These are phyloP conservation scores for Diphasiastrum complanatum DNA, from an alignment of 83 land plant genomes.

Conservation along the genomic window DNA sequence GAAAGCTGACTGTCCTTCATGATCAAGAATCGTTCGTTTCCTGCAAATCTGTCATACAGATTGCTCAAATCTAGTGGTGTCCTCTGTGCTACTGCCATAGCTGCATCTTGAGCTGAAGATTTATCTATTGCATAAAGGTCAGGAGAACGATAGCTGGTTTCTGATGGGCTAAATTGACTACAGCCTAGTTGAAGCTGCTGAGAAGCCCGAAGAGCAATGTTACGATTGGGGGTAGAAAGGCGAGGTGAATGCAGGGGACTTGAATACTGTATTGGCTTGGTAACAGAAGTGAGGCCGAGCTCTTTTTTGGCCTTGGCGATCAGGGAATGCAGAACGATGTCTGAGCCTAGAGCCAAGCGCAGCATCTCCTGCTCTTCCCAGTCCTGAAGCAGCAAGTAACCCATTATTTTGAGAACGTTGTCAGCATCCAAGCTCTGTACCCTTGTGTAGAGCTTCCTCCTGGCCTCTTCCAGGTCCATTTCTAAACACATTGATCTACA, in stretches of 20 bases:
- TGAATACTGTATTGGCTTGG: too few relatives aligned
- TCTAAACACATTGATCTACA: too few relatives aligned
- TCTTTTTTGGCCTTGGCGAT: constrained; percentile 4
- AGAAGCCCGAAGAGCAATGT: too few relatives aligned
- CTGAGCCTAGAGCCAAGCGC: constrained; percentile 8
- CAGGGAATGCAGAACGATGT: constrained; percentile 1
- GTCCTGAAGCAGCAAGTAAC: constrained; percentile 12
- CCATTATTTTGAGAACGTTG: constrained; percentile 5
- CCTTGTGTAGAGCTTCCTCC: background rate
- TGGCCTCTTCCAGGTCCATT: constrained; percentile 11
- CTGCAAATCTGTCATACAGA: background rate
- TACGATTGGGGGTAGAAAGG: too few relatives aligned
- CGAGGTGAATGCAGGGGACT: too few relatives aligned
- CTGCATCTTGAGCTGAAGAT: too few relatives aligned
- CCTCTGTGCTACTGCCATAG: too few relatives aligned
- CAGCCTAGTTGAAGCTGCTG: too few relatives aligned
- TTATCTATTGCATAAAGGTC: too few relatives aligned
- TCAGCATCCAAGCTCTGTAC: constrained; percentile 7
- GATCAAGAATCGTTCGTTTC: background rate
- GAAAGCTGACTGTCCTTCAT: background rate
- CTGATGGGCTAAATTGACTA: too few relatives aligned
- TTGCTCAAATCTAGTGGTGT: background rate
- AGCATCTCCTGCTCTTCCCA: constrained; percentile 7
- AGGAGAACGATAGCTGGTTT: too few relatives aligned
- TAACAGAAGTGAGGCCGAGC: background rate